phyloP scores from a whole-genome alignment of 768 basidiomycete species.

The Podaxis sp. region DNA sequence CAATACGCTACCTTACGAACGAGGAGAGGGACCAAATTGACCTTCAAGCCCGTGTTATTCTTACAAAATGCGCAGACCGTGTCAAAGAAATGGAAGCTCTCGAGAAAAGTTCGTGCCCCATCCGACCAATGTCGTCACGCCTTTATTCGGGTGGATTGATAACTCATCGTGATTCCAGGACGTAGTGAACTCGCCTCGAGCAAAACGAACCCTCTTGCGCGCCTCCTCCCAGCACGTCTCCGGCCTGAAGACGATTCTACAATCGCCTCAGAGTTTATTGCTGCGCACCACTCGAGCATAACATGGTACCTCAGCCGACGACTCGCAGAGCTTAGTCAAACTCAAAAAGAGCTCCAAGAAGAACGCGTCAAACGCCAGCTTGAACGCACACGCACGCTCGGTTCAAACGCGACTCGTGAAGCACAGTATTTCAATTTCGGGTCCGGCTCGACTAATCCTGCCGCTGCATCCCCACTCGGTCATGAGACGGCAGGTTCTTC shows the following conservation, averaged over 20 bases:
- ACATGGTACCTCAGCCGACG: conserved; percentile 88
- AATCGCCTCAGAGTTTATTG: conserved; percentile 65
- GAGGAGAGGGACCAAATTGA: conserved; percentile 97
- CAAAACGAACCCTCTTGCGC: conserved; percentile 62
- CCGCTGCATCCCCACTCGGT: conserved; percentile 19
- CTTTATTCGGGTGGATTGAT: conserved; percentile 18
- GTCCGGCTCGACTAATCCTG: conserved; percentile 27
- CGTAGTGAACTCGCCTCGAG: conserved; percentile 67
- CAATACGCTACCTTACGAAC: conserved; percentile 74
- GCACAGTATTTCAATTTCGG: conserved; percentile 40
- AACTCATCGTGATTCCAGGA: conserved; percentile 37
- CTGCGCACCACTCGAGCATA: conserved; percentile 92
- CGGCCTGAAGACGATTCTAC: conserved; percentile 49
- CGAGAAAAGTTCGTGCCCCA: conserved; percentile 74
- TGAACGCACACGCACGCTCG: conserved; percentile 81
- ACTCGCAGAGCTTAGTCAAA: conserved; percentile 76
- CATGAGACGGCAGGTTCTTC: conserved; percentile 28
- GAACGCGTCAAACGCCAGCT: conserved; percentile 87
- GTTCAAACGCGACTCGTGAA: conserved; percentile 74
- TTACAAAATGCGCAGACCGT: conserved; percentile 82
- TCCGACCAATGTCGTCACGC: not conserved
- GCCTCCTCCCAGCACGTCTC: conserved; percentile 72
- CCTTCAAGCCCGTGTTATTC: conserved; percentile 82
- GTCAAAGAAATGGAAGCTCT: conserved; percentile 85
- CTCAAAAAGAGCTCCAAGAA: conserved; percentile 88